phyloP scores from a whole-genome alignment of 305 asterid genomes.

The Salvia sclarea region DNA sequence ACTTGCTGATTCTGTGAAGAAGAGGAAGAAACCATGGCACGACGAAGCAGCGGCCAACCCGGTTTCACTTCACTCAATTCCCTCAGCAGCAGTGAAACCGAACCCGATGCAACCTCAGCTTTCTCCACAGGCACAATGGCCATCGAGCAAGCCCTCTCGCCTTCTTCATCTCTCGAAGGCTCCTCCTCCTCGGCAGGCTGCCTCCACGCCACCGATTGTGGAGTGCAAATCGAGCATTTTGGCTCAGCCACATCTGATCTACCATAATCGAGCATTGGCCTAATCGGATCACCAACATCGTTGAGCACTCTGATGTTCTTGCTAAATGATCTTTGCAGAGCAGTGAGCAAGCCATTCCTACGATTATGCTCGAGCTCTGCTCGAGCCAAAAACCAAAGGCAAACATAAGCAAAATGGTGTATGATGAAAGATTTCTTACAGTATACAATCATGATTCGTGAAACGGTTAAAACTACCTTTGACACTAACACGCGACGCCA shows the following conservation, averaged over 20 bases:
- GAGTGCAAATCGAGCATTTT: slow-evolving; percentile 62
- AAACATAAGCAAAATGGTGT: not conserved
- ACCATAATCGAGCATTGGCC: slow-evolving; percentile 39
- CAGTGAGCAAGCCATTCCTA: slow-evolving; percentile 54
- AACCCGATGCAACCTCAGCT: slow-evolving; percentile 47
- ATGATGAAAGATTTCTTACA: not conserved
- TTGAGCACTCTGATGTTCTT: slow-evolving; percentile 57
- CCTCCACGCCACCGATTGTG: slow-evolving; percentile 14
- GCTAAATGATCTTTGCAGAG: slow-evolving; percentile 70
- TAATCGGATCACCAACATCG: slow-evolving; percentile 36
- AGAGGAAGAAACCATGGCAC: slow-evolving; percentile 42
- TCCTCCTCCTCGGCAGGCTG: slow-evolving; percentile 30
- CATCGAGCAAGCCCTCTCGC: slow-evolving; percentile 47
- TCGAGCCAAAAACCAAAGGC: slow-evolving; percentile 28
- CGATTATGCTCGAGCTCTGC: slow-evolving; percentile 62
- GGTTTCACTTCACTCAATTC: slow-evolving; percentile 68
- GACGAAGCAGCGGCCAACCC: slow-evolving; percentile 95
- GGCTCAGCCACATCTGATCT: slow-evolving; percentile 41
- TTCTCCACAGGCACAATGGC: slow-evolving; percentile 60
- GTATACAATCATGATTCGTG: not conserved
- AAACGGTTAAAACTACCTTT: slow-evolving; percentile 63
- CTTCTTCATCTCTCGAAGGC: slow-evolving; percentile 32
- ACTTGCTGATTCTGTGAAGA: slow-evolving; percentile 36
- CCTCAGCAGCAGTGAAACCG: slow-evolving; percentile 39
- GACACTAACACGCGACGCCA: slow-evolving; percentile 38